Conservation (phyloP, 192 early-diverging fungal species). For the Coemansia sp. region DNA sequence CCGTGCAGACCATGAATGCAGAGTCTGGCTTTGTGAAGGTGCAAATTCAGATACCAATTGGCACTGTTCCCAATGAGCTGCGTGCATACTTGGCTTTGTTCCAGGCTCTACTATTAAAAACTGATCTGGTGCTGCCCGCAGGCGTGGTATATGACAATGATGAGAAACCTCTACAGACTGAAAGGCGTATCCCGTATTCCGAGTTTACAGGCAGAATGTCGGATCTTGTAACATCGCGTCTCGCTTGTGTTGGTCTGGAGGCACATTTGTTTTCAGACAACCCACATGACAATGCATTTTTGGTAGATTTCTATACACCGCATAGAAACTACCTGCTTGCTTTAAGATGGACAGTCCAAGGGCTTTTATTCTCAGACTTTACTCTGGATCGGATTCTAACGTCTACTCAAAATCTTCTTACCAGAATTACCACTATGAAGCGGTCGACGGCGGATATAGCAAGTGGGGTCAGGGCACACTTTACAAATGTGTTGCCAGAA, state of each 20-base stretch:
- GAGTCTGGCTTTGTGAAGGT: slow-evolving; percentile 69
- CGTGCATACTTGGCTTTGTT: slow-evolving; percentile 74
- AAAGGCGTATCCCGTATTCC: slow-evolving; percentile 18
- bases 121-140: slow-evolving; percentile 56
- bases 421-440: slow-evolving; percentile 65
- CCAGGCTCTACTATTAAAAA: slow-evolving; percentile 73
- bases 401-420: slow-evolving; percentile 67
- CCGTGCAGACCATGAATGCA: slow-evolving; percentile 62
- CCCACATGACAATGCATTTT: slow-evolving; percentile 63
- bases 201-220: slow-evolving; percentile 51
- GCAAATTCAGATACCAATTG: slow-evolving; percentile 58
- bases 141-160: slow-evolving; percentile 39
- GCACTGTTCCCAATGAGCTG: slow-evolving; percentile 58
- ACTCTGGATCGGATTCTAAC: slow-evolving; percentile 69
- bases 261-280: slow-evolving; percentile 45
- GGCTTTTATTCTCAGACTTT: slow-evolving; percentile 68
- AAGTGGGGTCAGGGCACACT: slow-evolving; percentile 50
- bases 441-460: slow-evolving; percentile 64
- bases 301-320: slow-evolving; percentile 45
- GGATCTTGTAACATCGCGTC: slow-evolving; percentile 53
- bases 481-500: slow-evolving; percentile 42
- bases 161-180: not conserved
- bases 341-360: slow-evolving; percentile 57
- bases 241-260: slow-evolving; percentile 38
- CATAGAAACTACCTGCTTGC: slow-evolving; percentile 28